phyloP scores from a whole-genome alignment of 768 basidiomycete genomes.

The Royoungia palumana region DNA sequence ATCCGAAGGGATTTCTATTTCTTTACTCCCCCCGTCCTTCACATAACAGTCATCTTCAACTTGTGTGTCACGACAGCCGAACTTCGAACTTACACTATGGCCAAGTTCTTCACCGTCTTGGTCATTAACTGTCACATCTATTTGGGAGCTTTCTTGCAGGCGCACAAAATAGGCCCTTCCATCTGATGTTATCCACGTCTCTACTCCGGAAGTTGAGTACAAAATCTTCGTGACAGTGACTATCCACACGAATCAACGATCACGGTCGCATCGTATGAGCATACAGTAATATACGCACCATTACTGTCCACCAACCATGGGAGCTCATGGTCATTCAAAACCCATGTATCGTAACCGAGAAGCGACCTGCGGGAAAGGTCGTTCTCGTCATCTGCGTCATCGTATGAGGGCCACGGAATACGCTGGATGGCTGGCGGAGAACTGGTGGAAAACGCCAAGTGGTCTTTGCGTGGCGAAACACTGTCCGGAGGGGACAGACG shows the following conservation, averaged over 20 bases:
- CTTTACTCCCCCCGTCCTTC: conserved; percentile 15
- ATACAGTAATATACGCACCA: conserved; percentile 41
- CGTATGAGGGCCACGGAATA: conserved; percentile 75
- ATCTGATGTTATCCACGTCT: conserved; percentile 84
- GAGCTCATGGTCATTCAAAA: conserved; percentile 60
- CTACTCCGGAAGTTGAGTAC: conserved; percentile 56
- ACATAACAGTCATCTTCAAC: conserved; percentile 1
- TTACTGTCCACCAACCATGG: conserved; percentile 74
- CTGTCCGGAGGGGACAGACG: conserved; percentile 35
- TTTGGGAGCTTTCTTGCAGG: conserved; percentile 42
- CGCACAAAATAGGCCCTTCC: conserved; percentile 79
- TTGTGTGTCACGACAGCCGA: neutral
- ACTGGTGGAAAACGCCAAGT: conserved; percentile 70
- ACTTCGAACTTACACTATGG: conserved; percentile 38
- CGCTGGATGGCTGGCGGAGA: conserved; percentile 76
- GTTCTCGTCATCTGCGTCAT: conserved; percentile 37
- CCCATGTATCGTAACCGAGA: conserved; percentile 67
- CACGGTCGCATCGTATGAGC: neutral
- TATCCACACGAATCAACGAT: conserved; percentile 24
- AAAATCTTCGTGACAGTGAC: conserved; percentile 67
- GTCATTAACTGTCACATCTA: conserved; percentile 1
- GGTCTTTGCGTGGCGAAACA: conserved; percentile 68
- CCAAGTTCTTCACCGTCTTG: conserved; percentile 43
- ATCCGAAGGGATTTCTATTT: conserved; percentile 3
- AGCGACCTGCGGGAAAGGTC: conserved; percentile 33